Evolutionary conservation across 192 early-diverging fungal species (phyloP).

Genomic region (Spinellus fusiger): DNA sequence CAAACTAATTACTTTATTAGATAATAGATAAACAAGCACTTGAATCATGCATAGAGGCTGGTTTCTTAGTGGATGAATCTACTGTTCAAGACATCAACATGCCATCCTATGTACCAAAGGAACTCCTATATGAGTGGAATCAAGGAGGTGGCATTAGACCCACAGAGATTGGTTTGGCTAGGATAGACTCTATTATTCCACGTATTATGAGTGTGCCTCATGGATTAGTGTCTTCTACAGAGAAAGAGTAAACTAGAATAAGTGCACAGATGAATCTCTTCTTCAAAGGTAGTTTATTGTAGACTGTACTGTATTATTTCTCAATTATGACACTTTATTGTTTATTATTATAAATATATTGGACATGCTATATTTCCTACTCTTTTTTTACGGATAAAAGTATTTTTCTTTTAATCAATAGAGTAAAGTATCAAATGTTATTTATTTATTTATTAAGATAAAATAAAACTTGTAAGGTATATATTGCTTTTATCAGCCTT

Average conservation of each 20-base stretch:
- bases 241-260: no score
- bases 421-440: not conserved
- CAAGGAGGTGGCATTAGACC: slow-evolving; percentile 31
- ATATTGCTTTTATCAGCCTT: not conserved
- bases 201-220: slow-evolving; percentile 13
- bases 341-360: no score
- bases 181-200: slow-evolving; percentile 44
- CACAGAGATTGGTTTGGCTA: slow-evolving; percentile 44
- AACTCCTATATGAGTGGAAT: slow-evolving; percentile 2
- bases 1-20: not conserved
- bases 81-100: slow-evolving; percentile 2
- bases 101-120: slow-evolving; percentile 15
- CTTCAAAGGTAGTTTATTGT: no score
- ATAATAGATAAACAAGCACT: slow-evolving; percentile 10
- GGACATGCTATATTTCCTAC: not conserved
- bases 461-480: not conserved
- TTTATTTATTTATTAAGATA: not conserved
- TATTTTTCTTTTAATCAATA: not conserved
- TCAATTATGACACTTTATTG: no score
- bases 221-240: not conserved
- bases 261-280: no score
- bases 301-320: no score
- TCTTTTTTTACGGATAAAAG: not conserved
- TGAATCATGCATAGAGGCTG: slow-evolving; percentile 4
- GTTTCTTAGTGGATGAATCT: slow-evolving; percentile 13